Base-by-base conservation (phyloP, 2,329 filamentous ascomycete genomes). In the Incumbomyces delicatus region DNA sequence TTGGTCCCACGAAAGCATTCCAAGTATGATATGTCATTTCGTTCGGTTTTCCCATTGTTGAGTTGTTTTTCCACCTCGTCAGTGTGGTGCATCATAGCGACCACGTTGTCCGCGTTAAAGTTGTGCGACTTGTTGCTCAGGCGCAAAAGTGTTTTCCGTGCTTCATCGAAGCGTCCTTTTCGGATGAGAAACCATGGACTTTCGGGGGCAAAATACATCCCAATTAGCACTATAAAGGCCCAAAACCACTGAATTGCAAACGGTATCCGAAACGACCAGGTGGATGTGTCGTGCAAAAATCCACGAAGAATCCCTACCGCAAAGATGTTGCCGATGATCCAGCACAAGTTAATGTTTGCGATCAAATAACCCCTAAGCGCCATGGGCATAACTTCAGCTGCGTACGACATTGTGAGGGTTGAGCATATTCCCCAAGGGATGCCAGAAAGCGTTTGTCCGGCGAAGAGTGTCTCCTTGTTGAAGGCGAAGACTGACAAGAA, bases 1-100 rank as follows among this genome's bases (percentile, higher is more conserved):
- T 94, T 81, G 14, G 77, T 75, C 7, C 87, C 86, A 61, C 75
- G 81, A 74, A 94, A 94, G 67, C 86, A 94, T 63, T 94, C 87
- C 56, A 77, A 65, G 63, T 92, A 94, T 44, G 73, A 80, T n/a
- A 35, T 4, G 16, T 35, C 33, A 12, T 62, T 60, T 6, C 52
- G 27, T 43, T 61, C 62, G 6, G 49, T 49, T 4, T 55, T 56
- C 2, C 56, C 56, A 1, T 39, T 44, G 3, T 53, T 47, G 1
- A 53, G 34, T 4, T 50, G 41, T 31, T 58, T 49, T 31, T 63
- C 60, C 4, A 61, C 47, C 7, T 61, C 56, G 43, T 58, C 65
- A 3, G 67, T 70, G 35, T 67, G 58, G 1, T 56, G 48, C 48
- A 70, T 68, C 57, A 65, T 60, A 6, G 58, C 54, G 32, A 67